Base-by-base conservation (phyloP, 2,329 filamentous ascomycete genomes). In the Aspergillus piperis region DNA sequence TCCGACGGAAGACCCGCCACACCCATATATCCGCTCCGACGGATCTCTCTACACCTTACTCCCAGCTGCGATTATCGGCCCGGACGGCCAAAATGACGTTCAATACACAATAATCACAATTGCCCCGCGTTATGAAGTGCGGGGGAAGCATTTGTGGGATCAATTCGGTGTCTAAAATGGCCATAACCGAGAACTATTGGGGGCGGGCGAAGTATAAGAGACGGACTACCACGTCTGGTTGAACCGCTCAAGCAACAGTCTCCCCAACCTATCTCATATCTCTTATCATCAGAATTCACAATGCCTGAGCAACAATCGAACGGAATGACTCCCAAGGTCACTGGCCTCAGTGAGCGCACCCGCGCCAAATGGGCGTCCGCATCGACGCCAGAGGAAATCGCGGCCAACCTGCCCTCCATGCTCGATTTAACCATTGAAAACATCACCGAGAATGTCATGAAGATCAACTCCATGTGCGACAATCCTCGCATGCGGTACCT, bases 391-490 rank as follows among this genome's bases (percentile, higher is more conserved):
- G 53, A 47, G 39, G 39, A 55, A 5, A 55, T 55, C 25, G 53
- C 38, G 8, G 58, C 52, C 25, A 44, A 42, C 38, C 30, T 48
- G 2, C 58, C 58, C 15, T 25, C 44, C 2, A 60, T 60, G 58
- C 58, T 60, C 27, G 61, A 60, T n/a, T 32, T 62, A 19, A 63
- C 54, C 23, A 49, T 57, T 11, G 61, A 63, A 2, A 61, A 58
- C 30, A 53, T 63, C 44, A 63, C 58, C 7, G 47, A 60, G 19
- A 60, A 63, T 52, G 61, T 61, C 23, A 63, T 61, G 30, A 60
- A 63, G 36, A 63, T 63, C 44, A 63, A 57, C 23, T 61, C 61
- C 42, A 58, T 58, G 54, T 61, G 59, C 25, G 39, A 54, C 30
- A 63, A 63, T 5, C 53, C 59, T 15, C 58, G 61, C 10, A 8